Conservation (phyloP, 805 yeast genomes). For the Yarrowia sp. region DNA sequence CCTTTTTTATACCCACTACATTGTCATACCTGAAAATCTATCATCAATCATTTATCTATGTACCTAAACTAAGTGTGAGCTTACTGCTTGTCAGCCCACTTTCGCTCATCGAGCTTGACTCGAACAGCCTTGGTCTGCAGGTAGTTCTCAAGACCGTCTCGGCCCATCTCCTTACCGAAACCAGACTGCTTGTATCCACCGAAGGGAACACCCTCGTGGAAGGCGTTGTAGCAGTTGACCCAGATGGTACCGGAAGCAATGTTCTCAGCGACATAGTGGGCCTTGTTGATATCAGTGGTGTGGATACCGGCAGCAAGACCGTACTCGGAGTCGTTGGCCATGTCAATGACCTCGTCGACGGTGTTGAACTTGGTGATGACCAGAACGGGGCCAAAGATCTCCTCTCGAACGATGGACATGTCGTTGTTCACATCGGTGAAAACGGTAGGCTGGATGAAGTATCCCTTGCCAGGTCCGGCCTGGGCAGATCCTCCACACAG, state of each 20-base stretch:
- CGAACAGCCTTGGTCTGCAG: conserved; percentile 76
- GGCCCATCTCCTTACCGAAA: conserved; percentile 77
- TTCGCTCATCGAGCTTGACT: conserved; percentile 40
- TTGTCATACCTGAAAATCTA: no score
- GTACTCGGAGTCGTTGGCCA: conserved; percentile 70
- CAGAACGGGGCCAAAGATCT: conserved; percentile 89
- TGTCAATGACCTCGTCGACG: conserved; percentile 63
- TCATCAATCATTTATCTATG: neutral
- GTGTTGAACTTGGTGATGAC: conserved; percentile 61
- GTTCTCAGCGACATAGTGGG: conserved; percentile 60
- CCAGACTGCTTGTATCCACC: conserved; percentile 82
- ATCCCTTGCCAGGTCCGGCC: conserved; percentile 50
- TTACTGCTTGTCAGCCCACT: conserved; percentile 23
- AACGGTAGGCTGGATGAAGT: conserved; percentile 70
- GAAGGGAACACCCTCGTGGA: conserved; percentile 66
- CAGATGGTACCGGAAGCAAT: conserved; percentile 67
- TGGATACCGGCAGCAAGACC: conserved; percentile 84
- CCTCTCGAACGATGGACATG: conserved; percentile 70
- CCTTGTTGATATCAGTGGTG: conserved; percentile 62
- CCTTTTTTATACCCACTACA: no score
- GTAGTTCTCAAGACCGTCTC: conserved; percentile 66
- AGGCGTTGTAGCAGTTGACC: conserved; percentile 67
- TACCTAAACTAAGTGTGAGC: no score
- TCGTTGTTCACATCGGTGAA: conserved; percentile 66
- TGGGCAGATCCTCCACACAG: conserved; percentile 70